Conservation (phyloP, 371 early-diverging fungal genomes). For the Mucor piriformis region DNA sequence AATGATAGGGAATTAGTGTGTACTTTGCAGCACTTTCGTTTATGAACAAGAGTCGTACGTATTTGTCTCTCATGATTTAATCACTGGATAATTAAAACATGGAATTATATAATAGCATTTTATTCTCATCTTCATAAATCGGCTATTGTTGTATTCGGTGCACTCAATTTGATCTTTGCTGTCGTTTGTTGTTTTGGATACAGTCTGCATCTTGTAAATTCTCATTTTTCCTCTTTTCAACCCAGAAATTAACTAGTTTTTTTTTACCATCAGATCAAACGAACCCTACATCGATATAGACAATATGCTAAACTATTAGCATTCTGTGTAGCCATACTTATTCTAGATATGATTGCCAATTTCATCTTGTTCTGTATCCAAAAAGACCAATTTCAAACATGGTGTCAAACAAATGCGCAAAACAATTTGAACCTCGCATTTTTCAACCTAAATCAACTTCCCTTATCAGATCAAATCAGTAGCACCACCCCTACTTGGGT, state of each 20-base stretch:
- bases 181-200: constrained; percentile 22
- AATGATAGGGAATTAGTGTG: constrained; percentile 19
- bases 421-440: not conserved
- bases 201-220: constrained; percentile 5
- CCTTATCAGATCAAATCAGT: not conserved
- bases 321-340: constrained; percentile 4
- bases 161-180: constrained; percentile 26
- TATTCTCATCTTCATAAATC: constrained; percentile 23
- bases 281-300: constrained; percentile 1
- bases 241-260: too few relatives aligned
- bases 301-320: constrained; percentile 9
- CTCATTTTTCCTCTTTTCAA: too few relatives aligned
- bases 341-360: constrained; percentile 8
- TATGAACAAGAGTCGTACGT: constrained; percentile 26
- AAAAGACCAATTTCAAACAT: not conserved
- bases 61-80: not conserved
- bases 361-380: constrained; percentile 7
- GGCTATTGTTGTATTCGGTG: constrained; percentile 26
- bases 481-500: not conserved
- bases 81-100: not conserved
- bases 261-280: not conserved
- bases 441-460: not conserved
- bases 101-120: constrained; percentile 25
- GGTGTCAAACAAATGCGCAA: not conserved
- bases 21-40: constrained; percentile 30